Conservation (phyloP, 768 basidiomycete species). For the Stropharia rugosoannulata region DNA sequence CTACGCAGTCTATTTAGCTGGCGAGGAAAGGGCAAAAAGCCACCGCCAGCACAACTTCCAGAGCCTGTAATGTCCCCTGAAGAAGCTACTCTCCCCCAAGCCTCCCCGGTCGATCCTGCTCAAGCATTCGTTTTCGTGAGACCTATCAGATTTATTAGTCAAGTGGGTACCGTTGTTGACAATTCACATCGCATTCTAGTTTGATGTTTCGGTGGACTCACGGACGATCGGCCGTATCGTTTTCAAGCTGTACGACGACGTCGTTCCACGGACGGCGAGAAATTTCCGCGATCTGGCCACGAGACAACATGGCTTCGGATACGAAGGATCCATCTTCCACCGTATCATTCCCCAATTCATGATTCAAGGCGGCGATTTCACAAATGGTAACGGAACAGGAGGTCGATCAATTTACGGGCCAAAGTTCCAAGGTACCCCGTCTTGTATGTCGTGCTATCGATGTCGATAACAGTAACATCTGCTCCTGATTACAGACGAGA, state of each 20-base stretch:
- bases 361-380: slow-evolving; percentile 93
- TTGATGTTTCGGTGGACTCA: slow-evolving; percentile 57
- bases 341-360: slow-evolving; percentile 85
- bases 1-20: neutral
- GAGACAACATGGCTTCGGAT: slow-evolving; percentile 73
- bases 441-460: neutral
- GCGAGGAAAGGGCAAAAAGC: neutral
- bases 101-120: neutral
- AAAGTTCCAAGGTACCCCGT: slow-evolving; percentile 56
- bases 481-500: slow-evolving; percentile 61
- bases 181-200: slow-evolving; percentile 37
- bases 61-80: neutral
- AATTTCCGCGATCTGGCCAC: slow-evolving; percentile 94
- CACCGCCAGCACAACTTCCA: neutral
- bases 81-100: neutral
- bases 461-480: neutral
- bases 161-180: neutral
- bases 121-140: slow-evolving; percentile 3
- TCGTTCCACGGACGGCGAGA: slow-evolving; percentile 68
- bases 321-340: slow-evolving; percentile 72
- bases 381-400: slow-evolving; percentile 65
- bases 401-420: slow-evolving; percentile 80
- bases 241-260: slow-evolving; percentile 85
- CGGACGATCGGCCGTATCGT: slow-evolving; percentile 54
- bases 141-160: neutral